Percentiles rank a stretch among this genome's conserved stretches.
Conservation (phyloP, 495 filamentous ascomycete species). For the Schizothecium vesticola region DNA sequence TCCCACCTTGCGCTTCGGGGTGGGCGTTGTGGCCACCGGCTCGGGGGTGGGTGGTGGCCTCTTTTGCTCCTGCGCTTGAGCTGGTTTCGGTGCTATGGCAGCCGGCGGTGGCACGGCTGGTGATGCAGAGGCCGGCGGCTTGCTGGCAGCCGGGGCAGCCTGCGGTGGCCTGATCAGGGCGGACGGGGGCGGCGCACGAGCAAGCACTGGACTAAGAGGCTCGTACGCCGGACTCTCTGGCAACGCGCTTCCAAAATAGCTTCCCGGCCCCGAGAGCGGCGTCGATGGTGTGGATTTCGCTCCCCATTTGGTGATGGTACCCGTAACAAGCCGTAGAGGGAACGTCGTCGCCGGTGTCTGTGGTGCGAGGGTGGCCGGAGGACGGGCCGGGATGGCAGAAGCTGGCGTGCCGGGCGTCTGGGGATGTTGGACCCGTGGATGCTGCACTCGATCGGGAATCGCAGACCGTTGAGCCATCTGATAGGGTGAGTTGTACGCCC, state of each 20-base stretch:
- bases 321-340: conserved; percentile 18
- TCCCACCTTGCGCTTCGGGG: conserved; percentile 12
- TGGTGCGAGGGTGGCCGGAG: conserved; percentile 13
- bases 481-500: conserved; percentile 37
- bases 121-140: background rate
- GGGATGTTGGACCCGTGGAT: conserved; percentile 16
- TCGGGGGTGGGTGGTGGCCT: background rate
- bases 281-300: conserved; percentile 42
- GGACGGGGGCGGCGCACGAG: background rate
- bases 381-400: conserved; percentile 17
- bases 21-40: conserved; percentile 1
- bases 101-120: background rate
- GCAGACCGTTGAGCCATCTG: conserved; percentile 33
- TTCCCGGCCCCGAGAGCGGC: conserved; percentile 25
- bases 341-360: conserved; percentile 17
- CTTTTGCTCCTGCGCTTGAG: background rate
- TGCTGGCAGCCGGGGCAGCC: background rate
- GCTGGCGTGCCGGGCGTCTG: conserved; percentile 12
- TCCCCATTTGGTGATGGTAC: conserved; percentile 47
- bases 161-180: background rate
- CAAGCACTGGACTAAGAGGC: conserved; percentile 39
- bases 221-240: conserved; percentile 39
- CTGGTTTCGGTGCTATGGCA: background rate
- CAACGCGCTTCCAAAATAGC: conserved; percentile 24
- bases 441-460: conserved; percentile 20